A percentile compares a stretch with the other conserved stretches of the same genome.
Evolutionary conservation across 192 early-diverging fungal species (phyloP).

Genomic region (Gonapodya prolifera): DNA sequence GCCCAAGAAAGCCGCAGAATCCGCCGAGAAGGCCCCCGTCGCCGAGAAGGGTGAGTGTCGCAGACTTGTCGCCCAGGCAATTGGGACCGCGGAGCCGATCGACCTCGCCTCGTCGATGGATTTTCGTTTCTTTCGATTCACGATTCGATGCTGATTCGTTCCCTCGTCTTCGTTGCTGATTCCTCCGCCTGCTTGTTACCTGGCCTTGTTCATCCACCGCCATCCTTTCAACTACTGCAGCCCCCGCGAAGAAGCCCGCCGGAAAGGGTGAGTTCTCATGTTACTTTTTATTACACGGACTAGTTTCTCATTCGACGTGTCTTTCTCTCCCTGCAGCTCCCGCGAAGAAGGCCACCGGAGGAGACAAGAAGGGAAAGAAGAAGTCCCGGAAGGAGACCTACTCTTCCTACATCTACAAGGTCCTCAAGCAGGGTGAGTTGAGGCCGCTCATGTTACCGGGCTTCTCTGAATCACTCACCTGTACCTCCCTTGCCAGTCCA

Average conservation of each 20-base stretch:
- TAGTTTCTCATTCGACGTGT: not conserved
- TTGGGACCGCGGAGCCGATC: not conserved
- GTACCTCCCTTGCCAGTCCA: slow-evolving; percentile 55
- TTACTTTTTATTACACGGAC: not conserved
- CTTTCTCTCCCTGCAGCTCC: not conserved
- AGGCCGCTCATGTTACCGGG: not conserved
- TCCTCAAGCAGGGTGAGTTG: slow-evolving; percentile 66
- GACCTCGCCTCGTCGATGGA: not conserved
- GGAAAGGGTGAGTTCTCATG: not conserved
- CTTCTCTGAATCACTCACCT: not conserved
- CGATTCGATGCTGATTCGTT: not conserved
- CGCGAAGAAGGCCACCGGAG: slow-evolving; percentile 9
- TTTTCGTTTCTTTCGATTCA: not conserved
- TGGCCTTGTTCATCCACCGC: not conserved
- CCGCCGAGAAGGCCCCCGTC: slow-evolving; percentile 31
- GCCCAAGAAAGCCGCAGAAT: slow-evolving; percentile 58
- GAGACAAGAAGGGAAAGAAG: slow-evolving; percentile 39
- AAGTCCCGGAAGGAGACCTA: slow-evolving; percentile 73
- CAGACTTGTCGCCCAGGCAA: not conserved
- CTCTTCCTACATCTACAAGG: slow-evolving; percentile 94
- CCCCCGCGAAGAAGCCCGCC: slow-evolving; percentile 6
- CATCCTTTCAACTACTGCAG: not conserved
- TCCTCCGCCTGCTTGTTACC: not conserved
- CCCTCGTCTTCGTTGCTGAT: not conserved
- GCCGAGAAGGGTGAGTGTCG: slow-evolving; percentile 16